These are phyloP conservation scores for Byssothecium circinans DNA, from an alignment of 2,329 filamentous ascomycete species.

Conservation along the genomic window DNA sequence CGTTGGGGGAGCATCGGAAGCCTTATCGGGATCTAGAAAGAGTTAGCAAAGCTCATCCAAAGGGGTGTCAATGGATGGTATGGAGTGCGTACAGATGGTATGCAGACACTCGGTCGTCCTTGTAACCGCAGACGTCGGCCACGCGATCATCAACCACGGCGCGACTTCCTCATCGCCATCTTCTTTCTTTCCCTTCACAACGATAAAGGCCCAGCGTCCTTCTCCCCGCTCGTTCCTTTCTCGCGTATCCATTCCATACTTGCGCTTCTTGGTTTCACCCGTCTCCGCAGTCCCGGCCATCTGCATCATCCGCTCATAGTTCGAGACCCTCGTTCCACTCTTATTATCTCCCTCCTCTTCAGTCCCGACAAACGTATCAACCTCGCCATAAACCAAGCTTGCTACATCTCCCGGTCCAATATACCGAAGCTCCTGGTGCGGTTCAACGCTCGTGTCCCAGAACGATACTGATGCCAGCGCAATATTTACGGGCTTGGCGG, in stretches of 20 bases:
- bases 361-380: slow-evolving; percentile 20
- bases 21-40: neutral
- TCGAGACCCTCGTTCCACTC: slow-evolving; percentile 6
- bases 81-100: neutral
- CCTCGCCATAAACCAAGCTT: slow-evolving; percentile 21
- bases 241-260: neutral
- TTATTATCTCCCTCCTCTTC: neutral
- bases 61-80: neutral
- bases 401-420: slow-evolving; percentile 21
- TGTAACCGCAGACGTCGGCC: slow-evolving; percentile 8
- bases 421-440: slow-evolving; percentile 22
- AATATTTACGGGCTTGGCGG: slow-evolving; percentile 14
- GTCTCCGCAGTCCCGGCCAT: neutral
- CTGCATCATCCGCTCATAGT: neutral
- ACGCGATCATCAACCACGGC: slow-evolving; percentile 11
- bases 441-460: slow-evolving; percentile 19
- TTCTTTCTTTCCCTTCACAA: slow-evolving; percentile 1
- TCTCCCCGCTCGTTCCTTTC: neutral
- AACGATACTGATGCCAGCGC: slow-evolving; percentile 21
- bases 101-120: neutral
- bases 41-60: neutral
- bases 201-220: slow-evolving; percentile 9
- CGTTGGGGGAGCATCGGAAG: neutral
- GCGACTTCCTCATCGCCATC: neutral
- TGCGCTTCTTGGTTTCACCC: too few species aligned